Conservation (phyloP, 2,329 filamentous ascomycete species). For the Ophiostoma quercus region DNA sequence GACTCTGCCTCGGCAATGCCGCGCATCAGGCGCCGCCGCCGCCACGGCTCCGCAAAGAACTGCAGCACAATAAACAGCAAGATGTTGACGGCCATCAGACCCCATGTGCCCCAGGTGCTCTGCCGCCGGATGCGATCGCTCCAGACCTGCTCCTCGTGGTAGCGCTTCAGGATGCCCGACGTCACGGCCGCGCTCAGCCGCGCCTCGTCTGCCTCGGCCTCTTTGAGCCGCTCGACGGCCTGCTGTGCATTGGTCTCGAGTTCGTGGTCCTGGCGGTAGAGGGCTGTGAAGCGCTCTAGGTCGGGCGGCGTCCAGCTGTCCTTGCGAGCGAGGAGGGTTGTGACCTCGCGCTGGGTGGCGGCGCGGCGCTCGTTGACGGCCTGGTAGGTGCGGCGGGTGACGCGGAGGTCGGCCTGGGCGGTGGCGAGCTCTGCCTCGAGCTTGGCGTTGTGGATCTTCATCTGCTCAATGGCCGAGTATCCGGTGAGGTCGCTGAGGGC, state of each 20-base stretch:
- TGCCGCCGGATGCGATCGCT: slow-evolving; percentile 94
- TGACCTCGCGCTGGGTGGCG: slow-evolving; percentile 91
- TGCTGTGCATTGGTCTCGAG: slow-evolving; percentile 78
- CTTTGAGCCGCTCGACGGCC: slow-evolving; percentile 65
- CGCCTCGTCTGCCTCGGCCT: slow-evolving; percentile 75
- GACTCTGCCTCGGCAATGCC: slow-evolving; percentile 78
- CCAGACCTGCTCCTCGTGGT: slow-evolving; percentile 99
- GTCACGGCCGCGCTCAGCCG: slow-evolving; percentile 70
- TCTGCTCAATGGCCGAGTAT: slow-evolving; percentile 81
- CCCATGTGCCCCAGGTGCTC: slow-evolving; percentile 98
- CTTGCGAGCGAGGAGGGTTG: slow-evolving; percentile 86
- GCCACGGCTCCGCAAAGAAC: slow-evolving; percentile 89
- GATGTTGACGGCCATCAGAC: slow-evolving; percentile 94
- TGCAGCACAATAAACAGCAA: slow-evolving; percentile 80
- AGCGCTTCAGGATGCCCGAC: slow-evolving; percentile 78
- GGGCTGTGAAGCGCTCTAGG: slow-evolving; percentile 86
- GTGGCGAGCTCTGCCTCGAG: slow-evolving; percentile 56
- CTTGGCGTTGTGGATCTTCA: slow-evolving; percentile 70
- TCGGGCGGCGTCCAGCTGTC: slow-evolving; percentile 83
- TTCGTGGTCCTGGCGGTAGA: slow-evolving; percentile 88
- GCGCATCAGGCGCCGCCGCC: slow-evolving; percentile 70
- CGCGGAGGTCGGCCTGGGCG: slow-evolving; percentile 62
- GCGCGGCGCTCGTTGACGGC: slow-evolving; percentile 77
- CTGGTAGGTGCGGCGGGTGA: slow-evolving; percentile 71
- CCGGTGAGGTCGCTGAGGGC: slow-evolving; percentile 91